A percentile compares a stretch with the other conserved stretches of the same genome.
Conservation (phyloP, 768 basidiomycete genomes). For the Clitopilus passeckerianus region DNA sequence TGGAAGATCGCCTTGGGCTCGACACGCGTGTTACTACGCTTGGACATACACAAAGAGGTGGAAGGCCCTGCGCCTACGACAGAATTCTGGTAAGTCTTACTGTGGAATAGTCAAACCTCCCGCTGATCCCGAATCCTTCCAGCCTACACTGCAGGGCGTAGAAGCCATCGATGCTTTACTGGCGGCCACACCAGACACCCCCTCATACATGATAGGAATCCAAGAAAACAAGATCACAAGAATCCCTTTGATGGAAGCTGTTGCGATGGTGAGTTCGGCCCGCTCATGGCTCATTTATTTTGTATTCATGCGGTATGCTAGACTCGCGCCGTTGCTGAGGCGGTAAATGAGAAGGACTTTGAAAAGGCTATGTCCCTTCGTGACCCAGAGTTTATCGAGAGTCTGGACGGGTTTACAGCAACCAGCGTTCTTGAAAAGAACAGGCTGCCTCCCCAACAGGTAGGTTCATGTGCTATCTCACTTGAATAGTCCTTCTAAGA, state of each 20-base stretch:
- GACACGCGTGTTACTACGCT: conserved; percentile 96
- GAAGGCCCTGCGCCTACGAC: conserved; percentile 89
- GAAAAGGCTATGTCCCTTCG: conserved; percentile 81
- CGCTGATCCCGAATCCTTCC: conserved; percentile 3
- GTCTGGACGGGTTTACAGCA: conserved; percentile 77
- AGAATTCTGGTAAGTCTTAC: conserved; percentile 68
- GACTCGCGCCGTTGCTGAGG: conserved; percentile 83
- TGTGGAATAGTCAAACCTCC: neutral
- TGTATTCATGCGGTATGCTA: conserved; percentile 20
- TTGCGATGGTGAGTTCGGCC: conserved; percentile 58
- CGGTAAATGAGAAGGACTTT: conserved; percentile 82
- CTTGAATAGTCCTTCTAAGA: conserved; percentile 2
- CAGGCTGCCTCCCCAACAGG: conserved; percentile 46
- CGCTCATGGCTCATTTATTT: conserved; percentile 2
- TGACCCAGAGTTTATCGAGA: conserved; percentile 89
- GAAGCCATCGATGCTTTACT: conserved; percentile 89
- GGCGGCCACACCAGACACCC: conserved; percentile 80
- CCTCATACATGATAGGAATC: conserved; percentile 97
- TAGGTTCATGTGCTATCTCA: conserved; percentile 14
- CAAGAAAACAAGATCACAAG: conserved; percentile 93
- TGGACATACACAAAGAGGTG: conserved; percentile 96
- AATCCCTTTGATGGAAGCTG: conserved; percentile 90
- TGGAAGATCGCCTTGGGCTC: conserved; percentile 80
- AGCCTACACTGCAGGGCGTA: conserved; percentile 96
- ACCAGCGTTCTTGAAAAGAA: conserved; percentile 60